Conservation (phyloP, 495 filamentous ascomycete genomes). For the Trichoderma asperelloides region DNA sequence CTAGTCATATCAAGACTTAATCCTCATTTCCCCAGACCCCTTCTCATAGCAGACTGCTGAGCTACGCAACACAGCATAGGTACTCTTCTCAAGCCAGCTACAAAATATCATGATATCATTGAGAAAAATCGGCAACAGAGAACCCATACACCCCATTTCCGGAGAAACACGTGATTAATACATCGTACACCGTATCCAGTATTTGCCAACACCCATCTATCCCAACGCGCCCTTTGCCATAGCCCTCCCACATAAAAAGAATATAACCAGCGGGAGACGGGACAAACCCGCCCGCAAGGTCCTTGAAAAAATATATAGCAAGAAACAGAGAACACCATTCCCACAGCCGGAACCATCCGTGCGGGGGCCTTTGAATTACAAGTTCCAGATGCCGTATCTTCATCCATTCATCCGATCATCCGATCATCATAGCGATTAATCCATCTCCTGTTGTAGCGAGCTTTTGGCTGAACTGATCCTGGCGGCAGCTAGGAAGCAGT, state of each 20-base stretch:
- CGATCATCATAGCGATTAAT: constrained; percentile 15
- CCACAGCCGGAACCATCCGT: neutral
- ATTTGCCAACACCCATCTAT: constrained; percentile 3
- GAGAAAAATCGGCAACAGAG: neutral
- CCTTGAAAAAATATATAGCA: neutral
- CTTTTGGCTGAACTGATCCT: constrained; percentile 12
- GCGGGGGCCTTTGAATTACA: neutral
- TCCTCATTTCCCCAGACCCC: neutral
- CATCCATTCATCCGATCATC: constrained; percentile 21
- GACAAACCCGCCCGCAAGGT: neutral
- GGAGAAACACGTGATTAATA: neutral
- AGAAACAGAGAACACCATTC: neutral
- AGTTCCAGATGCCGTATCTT: constrained; percentile 12
- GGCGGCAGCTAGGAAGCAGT: neutral
- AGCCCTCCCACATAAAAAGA: neutral
- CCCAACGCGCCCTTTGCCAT: constrained; percentile 3
- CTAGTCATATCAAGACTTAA: neutral
- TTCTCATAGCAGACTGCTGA: neutral
- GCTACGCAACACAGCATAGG: neutral
- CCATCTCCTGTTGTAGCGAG: constrained; percentile 4
- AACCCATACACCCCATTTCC: neutral
- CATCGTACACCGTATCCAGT: neutral
- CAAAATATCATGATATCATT: neutral
- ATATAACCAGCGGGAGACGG: neutral
- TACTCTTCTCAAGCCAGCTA: neutral